Evolutionary conservation across 768 basidiomycete genomes (phyloP).

Genomic region (Tylopilus plumbeoviolaceoides): DNA sequence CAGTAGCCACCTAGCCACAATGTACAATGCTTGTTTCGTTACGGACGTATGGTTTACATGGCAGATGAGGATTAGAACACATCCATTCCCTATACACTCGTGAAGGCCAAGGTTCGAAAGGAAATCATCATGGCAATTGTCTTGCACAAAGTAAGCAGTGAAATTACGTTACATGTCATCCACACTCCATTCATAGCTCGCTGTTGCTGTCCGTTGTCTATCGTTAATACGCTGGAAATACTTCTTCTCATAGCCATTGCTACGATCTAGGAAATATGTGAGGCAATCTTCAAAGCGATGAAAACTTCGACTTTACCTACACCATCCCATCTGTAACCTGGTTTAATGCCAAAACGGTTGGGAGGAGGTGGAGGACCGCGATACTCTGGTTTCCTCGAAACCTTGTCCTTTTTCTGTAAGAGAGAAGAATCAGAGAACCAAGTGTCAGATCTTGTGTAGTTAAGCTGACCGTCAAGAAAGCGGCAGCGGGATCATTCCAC

Average conservation of each 20-base stretch:
- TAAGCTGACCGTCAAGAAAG: constrained; percentile 76
- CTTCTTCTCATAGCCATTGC: constrained; percentile 94
- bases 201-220: constrained; percentile 59
- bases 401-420: constrained; percentile 71
- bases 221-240: constrained; percentile 82
- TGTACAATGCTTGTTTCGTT: not conserved
- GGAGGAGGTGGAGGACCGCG: constrained; percentile 84
- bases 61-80: not conserved
- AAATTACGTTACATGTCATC: constrained; percentile 76
- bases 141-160: not conserved
- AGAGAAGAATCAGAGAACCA: constrained; percentile 3
- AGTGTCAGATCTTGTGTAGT: not conserved
- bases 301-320: constrained; percentile 59
- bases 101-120: not conserved
- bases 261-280: constrained; percentile 56
- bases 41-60: not conserved
- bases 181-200: constrained; percentile 82
- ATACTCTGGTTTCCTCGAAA: constrained; percentile 81
- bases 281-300: not conserved
- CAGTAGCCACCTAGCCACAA: not conserved
- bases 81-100: not conserved
- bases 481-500: constrained; percentile 98
- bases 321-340: constrained; percentile 98
- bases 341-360: constrained; percentile 92
- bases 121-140: not conserved